Evolutionary conservation across 2,329 filamentous ascomycete species (phyloP), one percentile per base, ranked within the genome.

Genomic region (Epichloe sylvatica): DNA sequence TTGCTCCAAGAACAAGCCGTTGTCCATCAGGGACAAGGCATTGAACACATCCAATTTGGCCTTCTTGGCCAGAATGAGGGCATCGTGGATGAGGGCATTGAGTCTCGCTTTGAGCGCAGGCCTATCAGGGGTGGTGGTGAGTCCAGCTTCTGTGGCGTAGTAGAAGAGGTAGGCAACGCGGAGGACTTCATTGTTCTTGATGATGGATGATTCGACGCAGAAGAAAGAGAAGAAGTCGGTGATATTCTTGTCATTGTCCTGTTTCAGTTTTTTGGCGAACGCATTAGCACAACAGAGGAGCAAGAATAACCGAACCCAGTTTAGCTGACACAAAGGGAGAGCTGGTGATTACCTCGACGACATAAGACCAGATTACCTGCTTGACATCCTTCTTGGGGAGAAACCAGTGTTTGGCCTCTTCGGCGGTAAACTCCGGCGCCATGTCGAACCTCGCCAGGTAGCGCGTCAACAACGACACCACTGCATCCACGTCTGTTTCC

Each of bases 161-260:
- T 98, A 98, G 72, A 91, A 98, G 49, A 97, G 78, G 68, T 98
- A 98, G 33, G 92, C 92, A 3, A 91, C 92, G 56, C 83, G 84
- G 60, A 98, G 81, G 51, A 81, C 79, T 52, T 80, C 77, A 69
- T 94, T 71, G 62, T 88, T 81, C 57, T 84, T 82, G 60, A 98
- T 94, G 51, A 96, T 85, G 1, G 88, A 92, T 15, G 89, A 95
- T 64, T 95, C 89, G 35, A 98, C 83, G 62, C 81, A 83, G 74
- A 97, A 98, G 71, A 97, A 98, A 37, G 89, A 96, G 70, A 96
- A 84, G 70, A 95, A 96, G 68, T 98, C 92, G 37, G 88, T 96
- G 61, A 98, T 86, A 59, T 88, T 88, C 54, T 85, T 78, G 46
- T 83, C 80, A 44, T 79, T 67, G 52, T 76, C 69, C 73, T 75